Base-by-base conservation (phyloP, 2,329 filamentous ascomycete genomes). In the Dactylellina parvicollis region DNA sequence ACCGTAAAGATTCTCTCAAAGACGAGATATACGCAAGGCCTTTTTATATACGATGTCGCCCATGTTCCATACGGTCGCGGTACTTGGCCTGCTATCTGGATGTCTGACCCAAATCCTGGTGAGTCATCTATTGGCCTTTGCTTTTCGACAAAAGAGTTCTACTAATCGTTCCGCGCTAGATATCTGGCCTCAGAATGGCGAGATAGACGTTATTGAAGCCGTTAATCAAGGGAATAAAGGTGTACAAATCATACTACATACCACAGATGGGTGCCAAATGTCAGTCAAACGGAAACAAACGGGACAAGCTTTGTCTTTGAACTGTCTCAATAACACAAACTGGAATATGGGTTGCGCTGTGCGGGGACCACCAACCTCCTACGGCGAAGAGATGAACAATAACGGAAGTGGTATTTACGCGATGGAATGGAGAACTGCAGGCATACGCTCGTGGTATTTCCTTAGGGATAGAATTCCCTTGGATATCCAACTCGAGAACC, bases 401-500 rank as follows among this genome's bases (percentile, higher is more conserved):
- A 85, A 81, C 30, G 85, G 85, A 8, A 90, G 90, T 22, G 91
- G 90, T 38, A 84, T 92, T 47, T 92, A 90, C 77, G 90, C 87
- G 32, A 86, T 89, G 64, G 88, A 92, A 80, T 96, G 92, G 91
- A 92, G 89, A 1, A 84, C 85, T 28, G 79, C 85, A 0, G 84
- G 84, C 75, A 95, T 98, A 80, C 85, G 85, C 40, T 84, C 96
- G 75, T 97, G 88, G 87, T 94, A 92, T 85, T 97, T 96, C 81
- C 84, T 88, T 0, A 89, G 91, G n/a, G 80, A 80, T 75, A 79
- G 80, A 12, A 86, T 93, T 69, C 91, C 91, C 0, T 77, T 80
- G 2, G 88, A 93, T 79, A 87, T 92, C 72, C 78, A 81, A 1
- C 80, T 83, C 16, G 86, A 84, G 20, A 82, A 77, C 3, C 91